Evolutionary conservation across 2,329 filamentous ascomycete genomes (phyloP), one percentile per base, ranked within the genome.

Genomic region (Penicillium rolfsii): DNA sequence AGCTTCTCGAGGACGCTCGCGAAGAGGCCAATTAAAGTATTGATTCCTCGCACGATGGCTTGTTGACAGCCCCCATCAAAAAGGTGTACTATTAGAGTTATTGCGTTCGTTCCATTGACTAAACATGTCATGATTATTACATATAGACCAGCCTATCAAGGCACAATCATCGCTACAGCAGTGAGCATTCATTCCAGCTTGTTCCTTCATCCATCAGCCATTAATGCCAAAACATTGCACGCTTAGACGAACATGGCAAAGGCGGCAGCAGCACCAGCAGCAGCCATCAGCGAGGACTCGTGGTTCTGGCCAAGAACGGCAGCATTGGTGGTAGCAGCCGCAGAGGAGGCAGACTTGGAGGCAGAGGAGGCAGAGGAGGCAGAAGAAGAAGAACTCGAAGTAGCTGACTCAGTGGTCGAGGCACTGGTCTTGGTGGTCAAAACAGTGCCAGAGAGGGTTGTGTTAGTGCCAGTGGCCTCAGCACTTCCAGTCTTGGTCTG

Each of bases 221-320:
- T 24, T 36, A 19, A 53, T 24, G 26, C 24, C 35, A 16, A 6
- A 22, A 19, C 50, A 36, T 24, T 53, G 36, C 55, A 58, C 16
- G 19, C 35, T 41, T 68, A 75, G 19, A 71, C 64, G 28, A 75
- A 63, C 54, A 74, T 63, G 43, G 71, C 74, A 55, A 74, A 67
- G 5, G 67, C 62, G 2, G 71, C 75, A 28, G 70, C 70, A 40
- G 64, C 71, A 43, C 70, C 74, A 14, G 69, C 67, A 52, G 67
- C 70, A n/a, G 71, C 74, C 57, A 75, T 48, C 26, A 74, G 58
- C 22, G 70, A 64, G 28, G 65, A 60, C 28, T 72, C 70, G 24
- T 67, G 70, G 57, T 53, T 62, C 33, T 67, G 70, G 12, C 64
- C 59, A 33, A 69, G 40, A 4, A 59, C 54, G 52, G 71, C 74